A percentile compares a stretch with the other conserved stretches of the same genome.
Conservation (phyloP, 2,329 filamentous ascomycete genomes). For the Cytospora mali region DNA sequence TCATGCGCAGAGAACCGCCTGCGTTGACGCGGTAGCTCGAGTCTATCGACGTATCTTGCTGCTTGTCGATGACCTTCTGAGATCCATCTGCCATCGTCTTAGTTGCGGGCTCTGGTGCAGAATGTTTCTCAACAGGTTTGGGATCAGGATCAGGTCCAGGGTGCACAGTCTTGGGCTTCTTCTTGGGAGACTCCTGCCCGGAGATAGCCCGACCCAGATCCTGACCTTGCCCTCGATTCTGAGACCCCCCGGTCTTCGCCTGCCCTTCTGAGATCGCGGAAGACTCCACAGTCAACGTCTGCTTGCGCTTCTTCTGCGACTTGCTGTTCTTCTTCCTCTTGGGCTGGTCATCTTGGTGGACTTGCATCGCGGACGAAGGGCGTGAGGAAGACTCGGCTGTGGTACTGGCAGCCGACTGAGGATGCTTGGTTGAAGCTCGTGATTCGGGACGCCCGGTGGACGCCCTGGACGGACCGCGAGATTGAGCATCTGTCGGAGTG, state of each 20-base stretch:
- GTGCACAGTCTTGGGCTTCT: constrained; percentile 11
- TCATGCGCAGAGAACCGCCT: constrained; percentile 40
- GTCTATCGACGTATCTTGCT: neutral
- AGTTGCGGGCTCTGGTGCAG: neutral
- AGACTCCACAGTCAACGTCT: neutral
- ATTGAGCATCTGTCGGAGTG: constrained; percentile 1
- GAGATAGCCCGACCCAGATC: neutral
- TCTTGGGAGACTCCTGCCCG: constrained; percentile 4
- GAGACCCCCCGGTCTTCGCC: constrained; percentile 11
- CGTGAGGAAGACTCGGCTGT: constrained; percentile 1
- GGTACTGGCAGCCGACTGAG: constrained; percentile 1
- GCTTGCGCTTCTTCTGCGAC: constrained; percentile 22
- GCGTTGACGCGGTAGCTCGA: constrained; percentile 34
- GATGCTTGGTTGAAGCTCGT: neutral
- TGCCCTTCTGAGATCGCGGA: constrained; percentile 2
- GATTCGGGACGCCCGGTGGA: neutral
- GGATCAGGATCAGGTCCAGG: neutral
- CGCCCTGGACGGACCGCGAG: constrained; percentile 2
- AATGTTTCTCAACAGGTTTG: neutral
- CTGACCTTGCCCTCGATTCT: constrained; percentile 2
- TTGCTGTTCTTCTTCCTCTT: constrained; percentile 18
- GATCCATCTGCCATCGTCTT: neutral
- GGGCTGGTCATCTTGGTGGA: neutral
- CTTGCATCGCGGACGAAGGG: constrained; percentile 4
- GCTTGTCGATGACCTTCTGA: neutral